phyloP scores from a whole-genome alignment of 2,329 filamentous ascomycete genomes.

The Microsporum audouinii region DNA sequence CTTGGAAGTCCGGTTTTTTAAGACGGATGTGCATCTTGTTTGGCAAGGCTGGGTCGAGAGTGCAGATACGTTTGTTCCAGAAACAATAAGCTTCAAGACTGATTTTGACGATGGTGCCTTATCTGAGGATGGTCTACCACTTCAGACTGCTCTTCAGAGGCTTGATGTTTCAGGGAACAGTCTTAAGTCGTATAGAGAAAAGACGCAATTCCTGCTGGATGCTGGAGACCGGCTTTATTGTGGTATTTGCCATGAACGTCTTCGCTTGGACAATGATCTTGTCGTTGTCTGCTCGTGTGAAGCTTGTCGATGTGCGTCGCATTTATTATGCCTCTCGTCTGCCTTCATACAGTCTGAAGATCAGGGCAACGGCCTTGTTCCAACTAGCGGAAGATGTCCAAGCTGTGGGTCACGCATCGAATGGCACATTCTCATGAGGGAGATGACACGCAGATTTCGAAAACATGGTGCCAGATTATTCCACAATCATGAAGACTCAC shows the following conservation, averaged over 20 bases:
- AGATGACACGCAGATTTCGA: conserved; percentile 61
- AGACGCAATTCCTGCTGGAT: conserved; percentile 36
- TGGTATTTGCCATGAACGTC: conserved; percentile 36
- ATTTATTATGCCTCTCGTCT: conserved; percentile 46
- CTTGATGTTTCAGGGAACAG: conserved; percentile 45
- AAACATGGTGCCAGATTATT: conserved; percentile 42
- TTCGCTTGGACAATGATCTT: conserved; percentile 31
- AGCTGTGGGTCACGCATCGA: conserved; percentile 49
- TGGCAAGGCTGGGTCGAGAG: conserved; percentile 54
- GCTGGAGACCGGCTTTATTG: conserved; percentile 32
- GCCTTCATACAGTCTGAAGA: conserved; percentile 38
- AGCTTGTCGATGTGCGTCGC: conserved; percentile 40
- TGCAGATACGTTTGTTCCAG: conserved; percentile 38
- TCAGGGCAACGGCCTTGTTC: conserved; percentile 44
- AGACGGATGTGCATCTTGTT: conserved; percentile 52
- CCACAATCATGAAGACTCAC: conserved; percentile 24
- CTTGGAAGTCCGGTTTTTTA: conserved; percentile 67
- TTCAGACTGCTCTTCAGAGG: conserved; percentile 23
- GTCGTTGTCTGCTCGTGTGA: conserved; percentile 42
- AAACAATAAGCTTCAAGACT: conserved; percentile 43
- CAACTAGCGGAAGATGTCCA: conserved; percentile 59
- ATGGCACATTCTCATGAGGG: conserved; percentile 74
- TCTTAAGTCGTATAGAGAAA: conserved; percentile 42
- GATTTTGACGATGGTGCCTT: conserved; percentile 32
- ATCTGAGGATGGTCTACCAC: conserved; percentile 24